Base-by-base conservation (phyloP, 2,329 filamentous ascomycete genomes). In the Colletotrichum sp. region DNA sequence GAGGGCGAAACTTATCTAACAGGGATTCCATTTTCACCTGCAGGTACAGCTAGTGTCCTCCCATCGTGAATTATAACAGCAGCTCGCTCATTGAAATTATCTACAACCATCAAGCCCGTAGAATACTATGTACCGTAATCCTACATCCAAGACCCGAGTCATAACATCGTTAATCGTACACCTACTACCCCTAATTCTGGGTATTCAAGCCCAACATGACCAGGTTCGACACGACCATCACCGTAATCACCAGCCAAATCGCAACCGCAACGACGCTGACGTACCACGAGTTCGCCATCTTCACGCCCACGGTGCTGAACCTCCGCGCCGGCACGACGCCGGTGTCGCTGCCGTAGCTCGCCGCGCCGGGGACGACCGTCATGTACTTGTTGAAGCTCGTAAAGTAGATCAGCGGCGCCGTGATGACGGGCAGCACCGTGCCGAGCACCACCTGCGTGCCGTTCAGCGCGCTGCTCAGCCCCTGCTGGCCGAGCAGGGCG, bases 381-480 rank as follows among this genome's bases (percentile, higher is more conserved):
- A 98, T 98, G 84, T 94, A 97, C 81, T 92, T 92, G 79, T 92
- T 91, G 62, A 93, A 89, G 79, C 94, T 95, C 1, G 95, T 98
- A 81, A 98, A 98, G 85, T 94, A 98, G 71, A 98, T 93, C 28
- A 98, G 86, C 3, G 95, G 95, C 2, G 95, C 94, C 2, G 91
- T 92, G 36, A 96, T 92, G 81, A 98, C 95, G 0, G 95, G 95
- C 68, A 98, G 83, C 24, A 96, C 94, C 10, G 96, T 90, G 80
- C 93, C 95, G 16, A 98, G 87, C 0, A 91, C 94, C 12, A 98
- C 95, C 84, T 98, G 95, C 8, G 90, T 93, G 1, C 90, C 95
- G 34, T 93, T 95, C 34, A 98, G 86, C 0, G 95, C 94, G 8
- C 89, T 89, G 64, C 92, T 92, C 5, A 98, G 87, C 0, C 95